Percentiles rank a stretch among this genome's conserved stretches.
Conservation (phyloP, 2,329 filamentous ascomycete genomes). For the Penicillium sp. region DNA sequence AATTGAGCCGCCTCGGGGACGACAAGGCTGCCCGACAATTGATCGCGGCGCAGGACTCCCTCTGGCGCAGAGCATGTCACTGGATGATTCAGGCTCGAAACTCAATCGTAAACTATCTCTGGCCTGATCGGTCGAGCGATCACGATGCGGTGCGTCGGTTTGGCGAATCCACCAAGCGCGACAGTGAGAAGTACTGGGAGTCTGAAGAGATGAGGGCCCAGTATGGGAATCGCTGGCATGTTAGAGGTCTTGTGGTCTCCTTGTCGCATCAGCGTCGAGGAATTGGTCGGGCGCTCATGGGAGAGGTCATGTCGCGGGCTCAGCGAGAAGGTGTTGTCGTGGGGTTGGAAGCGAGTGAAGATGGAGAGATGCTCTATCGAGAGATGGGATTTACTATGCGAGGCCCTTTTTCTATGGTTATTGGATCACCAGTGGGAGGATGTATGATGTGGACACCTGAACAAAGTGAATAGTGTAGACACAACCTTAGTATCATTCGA, state of each 20-base stretch:
- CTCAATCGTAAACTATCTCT: slow-evolving; percentile 3
- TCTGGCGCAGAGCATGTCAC: slow-evolving; percentile 1
- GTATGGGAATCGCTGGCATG: neutral
- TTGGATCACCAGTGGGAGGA: slow-evolving; percentile 1
- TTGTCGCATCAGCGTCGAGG: neutral
- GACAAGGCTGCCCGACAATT: slow-evolving; percentile 6
- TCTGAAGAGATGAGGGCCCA: neutral
- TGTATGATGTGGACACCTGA: neutral
- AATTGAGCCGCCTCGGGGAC: slow-evolving; percentile 11
- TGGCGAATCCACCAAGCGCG: neutral
- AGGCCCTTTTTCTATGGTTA: slow-evolving; percentile 7
- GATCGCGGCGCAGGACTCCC: neutral
- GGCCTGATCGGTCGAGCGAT: slow-evolving; percentile 10
- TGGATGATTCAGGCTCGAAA: slow-evolving; percentile 3
- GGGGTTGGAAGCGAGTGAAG: slow-evolving; percentile 5
- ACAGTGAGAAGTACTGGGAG: slow-evolving; percentile 7
- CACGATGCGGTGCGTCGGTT: slow-evolving; percentile 1
- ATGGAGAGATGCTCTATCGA: slow-evolving; percentile 12
- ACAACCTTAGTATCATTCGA: neutral
- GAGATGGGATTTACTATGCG: slow-evolving; percentile 8
- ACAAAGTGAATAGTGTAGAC: neutral
- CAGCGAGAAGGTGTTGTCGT: neutral
- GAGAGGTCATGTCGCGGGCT: neutral
- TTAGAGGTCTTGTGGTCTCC: neutral
- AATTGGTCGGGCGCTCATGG: neutral